Evolutionary conservation across 768 basidiomycete genomes (phyloP), one percentile per base, ranked within the genome.

Genomic region (Hemileccinum rubropunctum): DNA sequence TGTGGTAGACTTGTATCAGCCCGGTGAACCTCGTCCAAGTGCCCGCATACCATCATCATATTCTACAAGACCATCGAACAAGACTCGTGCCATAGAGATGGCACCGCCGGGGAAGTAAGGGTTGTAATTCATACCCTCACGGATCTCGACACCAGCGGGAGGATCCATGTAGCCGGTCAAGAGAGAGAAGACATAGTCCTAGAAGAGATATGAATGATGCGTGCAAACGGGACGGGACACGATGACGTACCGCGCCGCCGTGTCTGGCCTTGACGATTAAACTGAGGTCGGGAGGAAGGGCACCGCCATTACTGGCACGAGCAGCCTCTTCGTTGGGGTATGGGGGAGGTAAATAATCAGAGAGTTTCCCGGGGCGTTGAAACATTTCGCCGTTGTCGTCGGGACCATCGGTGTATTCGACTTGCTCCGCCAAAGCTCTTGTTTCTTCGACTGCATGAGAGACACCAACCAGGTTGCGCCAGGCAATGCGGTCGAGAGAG

Each of bases 311-410:
- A 50, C 86, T 78, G 50, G 95, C 88, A 59, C 97, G 82, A 43
- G 97, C 93, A 58, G 97, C 95, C 76, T 98, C 93, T 57, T 98
- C 95, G 64, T 99, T 99, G 58, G 95, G 83, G 75, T 99, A 99
- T 37, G 97, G 92, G 40, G 78, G 66, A 48, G 95, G 97, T 79
- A 99, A 76, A 73, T 98, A 98, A 70, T 99, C 97, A 34, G 97
- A 84, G 51, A 98, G 86, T 73, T 99, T 99, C 72, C 97, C 97
- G 12, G 97, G 97, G 47, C 97, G 81, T 74, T 92, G 84, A 82
- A 98, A 99, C 95, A 97, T 98, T 73, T 98, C 93, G 58, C 97
- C 97, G 58, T 88, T 76, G 57, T 86, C 86, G 68, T 98, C 83
- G 42, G 97, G 97, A 32, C 97, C 97, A 65, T 99, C 97, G 63